Base-by-base conservation (phyloP, 768 basidiomycete species). In the Neoboletus brunneissimus region DNA sequence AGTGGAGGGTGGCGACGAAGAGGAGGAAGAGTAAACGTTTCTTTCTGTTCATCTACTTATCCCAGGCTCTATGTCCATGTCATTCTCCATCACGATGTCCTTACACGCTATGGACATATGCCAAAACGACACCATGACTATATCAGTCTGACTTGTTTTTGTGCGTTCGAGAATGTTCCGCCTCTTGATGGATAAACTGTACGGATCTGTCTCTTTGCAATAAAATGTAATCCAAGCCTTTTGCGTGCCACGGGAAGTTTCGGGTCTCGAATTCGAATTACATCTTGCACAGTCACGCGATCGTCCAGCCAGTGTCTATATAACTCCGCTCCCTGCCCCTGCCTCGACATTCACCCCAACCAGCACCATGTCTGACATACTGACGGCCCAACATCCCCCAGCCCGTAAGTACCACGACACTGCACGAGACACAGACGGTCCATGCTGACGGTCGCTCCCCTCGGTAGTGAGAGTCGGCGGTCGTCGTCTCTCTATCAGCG, bases 1-100 rank as follows among this genome's bases (percentile, higher is more conserved):
- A 79, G 91, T 89, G 64, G 92, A 86, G 68, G 94, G 87, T 59
- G 95, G 84, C 62, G 93, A 89, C 35, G 93, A 86, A 45, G 94
- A 94, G 70, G 94, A 94, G 60, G 93, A 95, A 72, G 92, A 93
- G 77, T 88, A 85, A 75, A 71, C 51, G 22, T 50, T 35, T 58
- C 40, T 23, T 48, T 41, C 53, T 66, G 60, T 68, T 55, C 57
- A 46, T 64, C 48, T 60, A 56, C 58, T 61, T 67, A 61, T 61
- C 61, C 48, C 62, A 67, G 68, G 63, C 50, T 58, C 51, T 60
- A 67, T 72, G 67, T 61, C 51, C 60, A 57, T 63, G 56, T 56
- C 59, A 53, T 63, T 62, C 49, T 55, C 48, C 67, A 57, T 48
- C 57, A 64, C 60, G 57, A 67, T 69, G 71, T 69, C 69, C 69